Evolutionary conservation across 1,284 basidiomycete species (phyloP).

Genomic region (Mycena sp.): DNA sequence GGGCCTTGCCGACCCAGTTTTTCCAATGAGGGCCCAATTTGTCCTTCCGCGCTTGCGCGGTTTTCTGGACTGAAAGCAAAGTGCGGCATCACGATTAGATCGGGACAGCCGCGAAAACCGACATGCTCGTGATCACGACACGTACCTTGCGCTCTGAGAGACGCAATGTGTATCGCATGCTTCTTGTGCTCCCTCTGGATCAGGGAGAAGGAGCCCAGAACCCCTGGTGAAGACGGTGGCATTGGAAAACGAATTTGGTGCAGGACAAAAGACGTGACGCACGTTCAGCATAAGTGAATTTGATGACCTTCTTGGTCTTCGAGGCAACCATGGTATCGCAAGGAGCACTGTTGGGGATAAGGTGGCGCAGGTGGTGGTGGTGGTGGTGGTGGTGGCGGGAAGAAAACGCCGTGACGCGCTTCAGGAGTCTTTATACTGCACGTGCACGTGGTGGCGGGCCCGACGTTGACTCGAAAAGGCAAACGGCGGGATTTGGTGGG

Average conservation of each 20-base stretch:
- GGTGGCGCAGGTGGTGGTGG: conserved; percentile 42
- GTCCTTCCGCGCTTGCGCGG: conserved; percentile 54
- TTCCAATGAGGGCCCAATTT: conserved; percentile 60
- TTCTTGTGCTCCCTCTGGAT: conserved; percentile 55
- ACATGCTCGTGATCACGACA: too few species aligned
- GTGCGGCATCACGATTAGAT: background rate
- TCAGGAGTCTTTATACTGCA: background rate
- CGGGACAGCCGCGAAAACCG: too few species aligned
- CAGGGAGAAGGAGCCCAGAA: conserved; percentile 54
- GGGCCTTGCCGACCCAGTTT: conserved; percentile 58
- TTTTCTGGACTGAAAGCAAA: conserved; percentile 53
- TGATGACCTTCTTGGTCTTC: conserved; percentile 45
- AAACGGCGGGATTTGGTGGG: too few species aligned
- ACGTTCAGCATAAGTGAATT: conserved; percentile 58
- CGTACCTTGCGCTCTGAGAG: conserved; percentile 56
- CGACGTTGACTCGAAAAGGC: background rate
- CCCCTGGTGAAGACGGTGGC: conserved; percentile 43
- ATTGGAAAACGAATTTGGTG: background rate
- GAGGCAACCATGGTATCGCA: conserved; percentile 42
- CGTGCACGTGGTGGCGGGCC: background rate
- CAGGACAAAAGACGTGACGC: conserved; percentile 42
- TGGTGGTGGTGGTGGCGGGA: conserved; percentile 9
- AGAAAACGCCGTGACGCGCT: conserved; percentile 17
- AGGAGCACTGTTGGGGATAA: background rate
- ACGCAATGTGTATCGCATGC: conserved; percentile 55